Evolutionary conservation across 1,284 basidiomycete species (phyloP).

Genomic region (Cryptococcus jaspeensis): DNA sequence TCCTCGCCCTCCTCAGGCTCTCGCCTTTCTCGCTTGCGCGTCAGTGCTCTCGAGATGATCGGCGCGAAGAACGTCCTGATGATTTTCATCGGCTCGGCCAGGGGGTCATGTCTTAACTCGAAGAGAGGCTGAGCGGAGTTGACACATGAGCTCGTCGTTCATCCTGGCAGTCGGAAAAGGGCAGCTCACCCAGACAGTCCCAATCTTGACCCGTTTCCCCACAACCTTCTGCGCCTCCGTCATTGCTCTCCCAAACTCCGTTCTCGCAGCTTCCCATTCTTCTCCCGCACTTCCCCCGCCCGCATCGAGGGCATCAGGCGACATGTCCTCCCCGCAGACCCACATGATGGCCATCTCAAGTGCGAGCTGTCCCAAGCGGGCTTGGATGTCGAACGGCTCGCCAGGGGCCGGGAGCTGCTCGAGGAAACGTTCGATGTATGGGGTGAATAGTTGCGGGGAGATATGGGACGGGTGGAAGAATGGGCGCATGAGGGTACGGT

Average conservation of each 20-base stretch:
- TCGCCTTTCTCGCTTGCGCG: constrained; percentile 1
- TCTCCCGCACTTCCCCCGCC: neutral
- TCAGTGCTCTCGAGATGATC: constrained; percentile 26
- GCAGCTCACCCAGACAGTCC: constrained; percentile 38
- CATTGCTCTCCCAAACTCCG: constrained; percentile 27
- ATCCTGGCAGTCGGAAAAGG: neutral
- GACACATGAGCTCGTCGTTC: neutral
- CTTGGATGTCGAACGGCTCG: constrained; percentile 32
- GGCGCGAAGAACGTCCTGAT: constrained; percentile 35
- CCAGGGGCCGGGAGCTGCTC: constrained; percentile 6
- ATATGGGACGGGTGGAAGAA: constrained; percentile 44
- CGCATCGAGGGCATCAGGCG: neutral
- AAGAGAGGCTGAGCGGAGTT: constrained; percentile 28
- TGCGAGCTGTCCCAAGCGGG: constrained; percentile 23
- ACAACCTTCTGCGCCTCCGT: constrained; percentile 31
- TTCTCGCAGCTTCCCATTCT: constrained; percentile 21
- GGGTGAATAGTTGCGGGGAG: constrained; percentile 13
- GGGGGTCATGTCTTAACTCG: constrained; percentile 29
- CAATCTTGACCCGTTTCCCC: constrained; percentile 37
- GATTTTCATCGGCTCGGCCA: constrained; percentile 29
- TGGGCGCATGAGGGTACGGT: constrained; percentile 43
- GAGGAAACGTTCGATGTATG: constrained; percentile 17
- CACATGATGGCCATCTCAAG: constrained; percentile 35
- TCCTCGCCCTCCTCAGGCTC: neutral
- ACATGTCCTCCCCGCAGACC: constrained; percentile 30